Evolutionary conservation across 2,329 filamentous ascomycete genomes (phyloP), one percentile per base, ranked within the genome.

Genomic region (Tolypocladium sp.): DNA sequence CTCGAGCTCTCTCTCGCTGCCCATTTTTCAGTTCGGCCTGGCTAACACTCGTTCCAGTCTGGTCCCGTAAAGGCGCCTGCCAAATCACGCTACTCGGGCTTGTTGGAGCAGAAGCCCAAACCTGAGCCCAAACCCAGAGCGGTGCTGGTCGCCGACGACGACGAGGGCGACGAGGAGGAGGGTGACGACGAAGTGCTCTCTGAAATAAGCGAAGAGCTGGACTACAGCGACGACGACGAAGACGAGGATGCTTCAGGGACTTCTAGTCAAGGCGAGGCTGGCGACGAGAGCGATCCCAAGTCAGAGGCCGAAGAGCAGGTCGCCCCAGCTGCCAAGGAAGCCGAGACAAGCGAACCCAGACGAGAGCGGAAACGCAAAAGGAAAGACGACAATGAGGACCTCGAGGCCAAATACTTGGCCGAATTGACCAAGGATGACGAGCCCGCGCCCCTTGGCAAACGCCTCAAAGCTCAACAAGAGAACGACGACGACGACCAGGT

Each of bases 321-420:
- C 25, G 68, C 74, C 53, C 63, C 71, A 38, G 69, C 71, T 51
- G 61, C 59, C 27, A 76, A 79, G 58, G 72, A 55, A 57, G 71
- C 41, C 71, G 76, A 63, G 72, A 15, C 49, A 1, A 30, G 20
- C 30, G 27, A 59, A 74, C 59, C 73, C 67, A 72, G 66, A 65
- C 69, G 73, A 58, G 79, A 83, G 12, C 78, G 82, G 37, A 89
- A 89, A 71, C 80, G 87, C 62, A 90, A 89, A 75, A 79, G 87
- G 60, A 86, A 79, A 59, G 81, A 88, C 38, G 83, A 87, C 13
- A 82, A 88, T 60, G 86, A 90, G 30, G 85, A 90, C 59, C 73
- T 92, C 2, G 89, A 92, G 68, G 82, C 79, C 59, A 83, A 82
- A 56, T 92, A 92, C 66, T 77, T 93, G 74, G 77, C 82, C 58